Base-by-base conservation (phyloP, 2,329 filamentous ascomycete species). In the Neurospora sp. region DNA sequence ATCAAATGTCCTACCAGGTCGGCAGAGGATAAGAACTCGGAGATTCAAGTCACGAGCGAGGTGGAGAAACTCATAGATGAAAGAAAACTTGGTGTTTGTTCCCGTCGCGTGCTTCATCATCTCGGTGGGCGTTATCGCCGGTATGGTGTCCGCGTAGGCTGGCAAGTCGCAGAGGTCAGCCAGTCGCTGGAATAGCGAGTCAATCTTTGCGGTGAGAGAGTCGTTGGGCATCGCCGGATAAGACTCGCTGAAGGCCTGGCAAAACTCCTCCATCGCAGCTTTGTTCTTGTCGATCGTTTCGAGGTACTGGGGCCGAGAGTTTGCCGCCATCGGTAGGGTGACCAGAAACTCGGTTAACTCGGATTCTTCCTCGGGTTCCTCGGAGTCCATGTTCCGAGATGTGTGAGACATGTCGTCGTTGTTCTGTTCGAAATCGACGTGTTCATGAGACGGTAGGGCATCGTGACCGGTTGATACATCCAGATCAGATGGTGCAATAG, bases 21-120 rank as follows among this genome's bases (percentile, higher is more conserved):
- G 84, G 9, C 82, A 85, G 11, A 90, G 75, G 33, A 90, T 82
- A 15, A 89, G 77, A 8, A 90, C 77, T 42, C 82, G 84, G 43
- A 81, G 82, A 11, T 83, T 79, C 13, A 79, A 76, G 17, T 79
- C 77, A n/a, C 76, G 75, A 11, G 89, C 75, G 9, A 77, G 75
- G 23, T 83, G 79, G 38, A 89, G 76, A 3, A 90, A 79, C 72
- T 89, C 86, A 66, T 82, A 84, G 6, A 89, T 74, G 73, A 90
- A 90, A 39, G 82, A 83, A 73, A 86, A 87, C 73, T 90, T 90
- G 69, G 85, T 80, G 76, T 88, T 90, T 10, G 86, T 84, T 68
- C 84, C 84, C 69, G 84, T 82, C 1, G 84, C 82, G 73, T 87
- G 86, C 74, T 84, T 88, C 73, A 84, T 83, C 68, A 82, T 79